Evolutionary conservation across 352 stramenopile genomes (phyloP).

Genomic region (Phytophthora palmivora): DNA sequence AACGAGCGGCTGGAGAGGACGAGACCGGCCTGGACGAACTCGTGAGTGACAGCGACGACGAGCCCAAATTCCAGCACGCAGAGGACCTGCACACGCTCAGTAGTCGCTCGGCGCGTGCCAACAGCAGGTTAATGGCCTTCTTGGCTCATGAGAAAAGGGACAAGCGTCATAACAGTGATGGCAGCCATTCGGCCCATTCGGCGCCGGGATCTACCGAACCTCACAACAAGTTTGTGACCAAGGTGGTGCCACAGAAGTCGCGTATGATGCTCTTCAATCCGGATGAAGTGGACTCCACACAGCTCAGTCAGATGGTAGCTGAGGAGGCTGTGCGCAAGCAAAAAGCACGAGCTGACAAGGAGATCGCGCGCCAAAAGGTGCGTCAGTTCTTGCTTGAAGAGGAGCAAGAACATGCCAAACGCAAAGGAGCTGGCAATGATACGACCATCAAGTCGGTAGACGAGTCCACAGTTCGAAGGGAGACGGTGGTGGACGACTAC

Average conservation of each 20-base stretch:
- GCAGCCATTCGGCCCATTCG: slow-evolving; percentile 35
- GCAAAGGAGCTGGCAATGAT: slow-evolving; percentile 20
- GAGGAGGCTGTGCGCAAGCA: slow-evolving; percentile 54
- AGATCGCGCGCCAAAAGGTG: slow-evolving; percentile 54
- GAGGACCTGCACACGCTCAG: slow-evolving; percentile 27
- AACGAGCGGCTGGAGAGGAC: slow-evolving; percentile 39
- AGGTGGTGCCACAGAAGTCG: slow-evolving; percentile 52
- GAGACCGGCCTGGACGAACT: slow-evolving; percentile 34
- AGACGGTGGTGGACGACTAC: slow-evolving; percentile 61
- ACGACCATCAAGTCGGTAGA: slow-evolving; percentile 63
- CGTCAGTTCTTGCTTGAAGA: slow-evolving; percentile 54
- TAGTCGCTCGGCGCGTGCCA: slow-evolving; percentile 39
- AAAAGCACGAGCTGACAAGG: slow-evolving; percentile 52
- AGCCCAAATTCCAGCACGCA: slow-evolving; percentile 28
- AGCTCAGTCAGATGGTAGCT: slow-evolving; percentile 51
- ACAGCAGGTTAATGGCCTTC: slow-evolving; percentile 69
- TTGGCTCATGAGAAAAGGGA: slow-evolving; percentile 59
- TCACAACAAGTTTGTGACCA: slow-evolving; percentile 67
- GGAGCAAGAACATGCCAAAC: slow-evolving; percentile 21
- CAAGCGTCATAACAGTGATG: slow-evolving; percentile 46
- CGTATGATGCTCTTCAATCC: slow-evolving; percentile 68
- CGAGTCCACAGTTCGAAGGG: slow-evolving; percentile 53
- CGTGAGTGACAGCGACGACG: slow-evolving; percentile 25
- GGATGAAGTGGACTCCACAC: slow-evolving; percentile 44
- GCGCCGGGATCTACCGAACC: slow-evolving; percentile 37